Percentiles rank a stretch among this genome's conserved stretches.
These are phyloP conservation scores for Populus alba DNA, from an alignment of 345 rosid genomes.

Conservation along the genomic window DNA sequence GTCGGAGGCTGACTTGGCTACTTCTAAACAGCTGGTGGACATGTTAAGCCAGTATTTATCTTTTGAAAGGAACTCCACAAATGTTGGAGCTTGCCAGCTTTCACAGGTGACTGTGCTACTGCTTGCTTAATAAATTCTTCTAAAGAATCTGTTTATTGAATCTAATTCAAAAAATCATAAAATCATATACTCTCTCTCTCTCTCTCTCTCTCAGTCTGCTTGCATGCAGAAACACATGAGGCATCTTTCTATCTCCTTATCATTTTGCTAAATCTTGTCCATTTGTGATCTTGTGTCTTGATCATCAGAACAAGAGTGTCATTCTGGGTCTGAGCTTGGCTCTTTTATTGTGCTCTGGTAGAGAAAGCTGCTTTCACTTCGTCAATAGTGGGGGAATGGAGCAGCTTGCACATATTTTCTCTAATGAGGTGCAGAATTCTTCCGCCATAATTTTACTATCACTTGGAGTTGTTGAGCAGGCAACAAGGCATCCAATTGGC, in stretches of 20 bases:
- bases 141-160: neutral
- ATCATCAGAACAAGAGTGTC: conserved; percentile 61
- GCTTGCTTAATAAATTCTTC: neutral
- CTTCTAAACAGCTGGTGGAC: conserved; percentile 69
- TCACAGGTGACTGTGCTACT: conserved; percentile 49
- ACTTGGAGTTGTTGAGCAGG: conserved; percentile 87
- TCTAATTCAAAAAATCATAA: neutral
- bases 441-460: conserved; percentile 50
- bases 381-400: conserved; percentile 81
- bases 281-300: conserved; percentile 24
- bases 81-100: conserved; percentile 46
- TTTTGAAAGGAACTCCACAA: conserved; percentile 39
- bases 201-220: neutral
- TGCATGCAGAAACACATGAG: neutral
- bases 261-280: conserved; percentile 14
- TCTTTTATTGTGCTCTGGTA: conserved; percentile 75
- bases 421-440: conserved; percentile 48
- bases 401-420: conserved; percentile 54
- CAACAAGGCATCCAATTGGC: conserved; percentile 83
- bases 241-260: neutral
- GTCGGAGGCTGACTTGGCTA: conserved; percentile 46
- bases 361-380: conserved; percentile 92
- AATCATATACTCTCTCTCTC: too few species aligned
- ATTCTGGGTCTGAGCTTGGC: conserved; percentile 70
- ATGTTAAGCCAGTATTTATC: conserved; percentile 44